Evolutionary conservation across 2,329 filamentous ascomycete species (phyloP).

Genomic region (Alternaria conjuncta): DNA sequence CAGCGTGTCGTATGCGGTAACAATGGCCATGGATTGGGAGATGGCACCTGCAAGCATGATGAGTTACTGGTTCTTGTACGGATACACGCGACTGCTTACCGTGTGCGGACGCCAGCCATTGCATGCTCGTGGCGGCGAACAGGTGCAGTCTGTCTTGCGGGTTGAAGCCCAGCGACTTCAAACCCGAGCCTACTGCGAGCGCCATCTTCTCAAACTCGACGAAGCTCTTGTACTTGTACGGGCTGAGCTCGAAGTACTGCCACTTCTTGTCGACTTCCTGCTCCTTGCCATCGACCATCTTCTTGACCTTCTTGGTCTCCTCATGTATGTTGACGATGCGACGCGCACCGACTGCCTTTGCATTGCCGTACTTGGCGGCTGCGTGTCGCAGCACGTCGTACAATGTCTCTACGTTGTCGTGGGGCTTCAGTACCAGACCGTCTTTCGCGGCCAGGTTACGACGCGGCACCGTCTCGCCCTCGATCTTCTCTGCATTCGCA

Average conservation of each 20-base stretch:
- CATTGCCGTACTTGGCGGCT: constrained; percentile 62
- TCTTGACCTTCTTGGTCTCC: constrained; percentile 89
- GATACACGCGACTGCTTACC: constrained; percentile 49
- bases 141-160: constrained; percentile 75
- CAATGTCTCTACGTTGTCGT: constrained; percentile 74
- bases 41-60: constrained; percentile 58
- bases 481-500: constrained; percentile 69
- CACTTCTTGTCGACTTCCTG: constrained; percentile 87
- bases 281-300: constrained; percentile 81
- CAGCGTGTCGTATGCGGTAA: constrained; percentile 93
- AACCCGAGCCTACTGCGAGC: constrained; percentile 72
- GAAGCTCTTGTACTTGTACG: constrained; percentile 79
- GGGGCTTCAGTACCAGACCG: constrained; percentile 69
- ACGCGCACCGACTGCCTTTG: constrained; percentile 67
- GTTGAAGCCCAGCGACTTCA: constrained; percentile 75
- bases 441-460: constrained; percentile 75
- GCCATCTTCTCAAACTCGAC: constrained; percentile 76
- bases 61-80: constrained; percentile 3
- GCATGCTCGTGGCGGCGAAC: constrained; percentile 78
- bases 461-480: constrained; percentile 85
- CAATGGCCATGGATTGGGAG: constrained; percentile 88
- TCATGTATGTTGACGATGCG: constrained; percentile 78
- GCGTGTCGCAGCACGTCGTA: constrained; percentile 79
- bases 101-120: constrained; percentile 86
- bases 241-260: constrained; percentile 85